Evolutionary conservation across 31 red algal species (phyloP).

Genomic region (Pterothamnion heteromorphum): DNA sequence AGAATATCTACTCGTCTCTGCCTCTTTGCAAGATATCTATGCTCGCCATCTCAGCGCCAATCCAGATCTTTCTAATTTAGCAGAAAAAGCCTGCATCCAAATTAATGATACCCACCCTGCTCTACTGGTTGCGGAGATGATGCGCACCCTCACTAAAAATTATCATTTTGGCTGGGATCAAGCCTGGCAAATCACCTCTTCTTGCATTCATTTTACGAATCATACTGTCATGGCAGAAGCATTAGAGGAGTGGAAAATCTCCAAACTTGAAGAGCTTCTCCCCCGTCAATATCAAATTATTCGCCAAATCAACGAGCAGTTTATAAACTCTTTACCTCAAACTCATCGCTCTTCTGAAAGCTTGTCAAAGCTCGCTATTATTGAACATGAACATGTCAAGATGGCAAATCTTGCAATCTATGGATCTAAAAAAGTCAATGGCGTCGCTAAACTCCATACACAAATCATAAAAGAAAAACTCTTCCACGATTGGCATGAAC

Average conservation of each 20-base stretch:
- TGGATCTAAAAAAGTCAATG: slow-evolving; percentile 93
- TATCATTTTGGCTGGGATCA: slow-evolving; percentile 83
- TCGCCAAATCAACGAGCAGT: slow-evolving; percentile 77
- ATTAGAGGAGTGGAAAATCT: slow-evolving; percentile 94
- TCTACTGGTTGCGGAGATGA: slow-evolving; percentile 92
- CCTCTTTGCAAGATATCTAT: slow-evolving; percentile 90
- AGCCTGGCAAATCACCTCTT: slow-evolving; percentile 69
- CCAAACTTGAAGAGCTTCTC: slow-evolving; percentile 87
- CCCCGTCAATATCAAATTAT: slow-evolving; percentile 97
- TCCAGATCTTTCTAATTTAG: slow-evolving; percentile 65
- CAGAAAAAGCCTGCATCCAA: slow-evolving; percentile 85
- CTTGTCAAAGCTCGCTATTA: slow-evolving; percentile 86
- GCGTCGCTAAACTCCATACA: slow-evolving; percentile 91
- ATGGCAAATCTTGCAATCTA: slow-evolving; percentile 98
- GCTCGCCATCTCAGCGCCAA: slow-evolving; percentile 58
- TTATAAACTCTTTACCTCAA: slow-evolving; percentile 51
- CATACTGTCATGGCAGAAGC: slow-evolving; percentile 99
- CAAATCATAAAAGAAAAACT: slow-evolving; percentile 73
- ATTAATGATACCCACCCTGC: slow-evolving; percentile 98
- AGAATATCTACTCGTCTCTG: slow-evolving; percentile 97
- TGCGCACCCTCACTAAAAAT: no score
- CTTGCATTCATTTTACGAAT: slow-evolving; percentile 97
- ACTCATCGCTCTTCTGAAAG: slow-evolving; percentile 81
- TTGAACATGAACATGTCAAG: slow-evolving; percentile 96
- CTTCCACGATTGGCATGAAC: slow-evolving; percentile 89